These are phyloP conservation scores for Dichomitus squalens DNA, from an alignment of 1,284 basidiomycete species.

Conservation along the genomic window DNA sequence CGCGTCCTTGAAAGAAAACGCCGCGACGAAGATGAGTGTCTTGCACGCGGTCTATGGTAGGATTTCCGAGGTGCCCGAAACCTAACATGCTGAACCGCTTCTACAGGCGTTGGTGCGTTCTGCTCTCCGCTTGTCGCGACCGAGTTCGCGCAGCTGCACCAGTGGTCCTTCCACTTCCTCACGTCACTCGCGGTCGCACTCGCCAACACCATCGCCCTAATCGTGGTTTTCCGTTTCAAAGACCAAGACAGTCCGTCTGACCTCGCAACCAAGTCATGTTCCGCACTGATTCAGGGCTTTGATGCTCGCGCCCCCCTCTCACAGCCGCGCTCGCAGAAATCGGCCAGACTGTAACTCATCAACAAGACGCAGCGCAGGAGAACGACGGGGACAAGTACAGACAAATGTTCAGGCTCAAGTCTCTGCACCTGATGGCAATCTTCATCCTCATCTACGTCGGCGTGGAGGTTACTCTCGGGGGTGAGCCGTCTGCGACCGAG, in stretches of 20 bases:
- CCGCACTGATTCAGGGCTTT: not conserved
- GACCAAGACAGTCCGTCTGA: conserved; percentile 50
- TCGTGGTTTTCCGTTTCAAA: conserved; percentile 55
- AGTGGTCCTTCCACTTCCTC: conserved; percentile 70
- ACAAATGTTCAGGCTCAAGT: conserved; percentile 41
- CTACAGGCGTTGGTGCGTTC: conserved; percentile 58
- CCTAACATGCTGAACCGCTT: not conserved
- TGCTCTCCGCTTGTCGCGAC: conserved; percentile 64
- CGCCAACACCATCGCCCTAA: conserved; percentile 45
- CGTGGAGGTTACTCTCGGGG: conserved; percentile 49
- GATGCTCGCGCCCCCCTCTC: not conserved
- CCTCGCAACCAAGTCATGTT: not conserved
- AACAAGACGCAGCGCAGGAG: conserved; percentile 13
- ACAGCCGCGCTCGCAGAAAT: conserved; percentile 36
- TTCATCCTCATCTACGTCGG: conserved; percentile 52
- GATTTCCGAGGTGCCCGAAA: not conserved
- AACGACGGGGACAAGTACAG: conserved; percentile 36
- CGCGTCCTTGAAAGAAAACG: conserved; percentile 46
- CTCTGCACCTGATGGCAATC: conserved; percentile 45
- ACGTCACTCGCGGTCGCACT: conserved; percentile 58
- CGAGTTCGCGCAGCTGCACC: conserved; percentile 52
- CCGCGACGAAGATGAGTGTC: conserved; percentile 61
- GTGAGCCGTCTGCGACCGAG: conserved; percentile 27
- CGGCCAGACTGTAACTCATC: conserved; percentile 31
- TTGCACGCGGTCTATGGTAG: conserved; percentile 52